These are phyloP conservation scores for Meira nashicola DNA, from an alignment of 1,284 basidiomycete genomes.

Conservation along the genomic window DNA sequence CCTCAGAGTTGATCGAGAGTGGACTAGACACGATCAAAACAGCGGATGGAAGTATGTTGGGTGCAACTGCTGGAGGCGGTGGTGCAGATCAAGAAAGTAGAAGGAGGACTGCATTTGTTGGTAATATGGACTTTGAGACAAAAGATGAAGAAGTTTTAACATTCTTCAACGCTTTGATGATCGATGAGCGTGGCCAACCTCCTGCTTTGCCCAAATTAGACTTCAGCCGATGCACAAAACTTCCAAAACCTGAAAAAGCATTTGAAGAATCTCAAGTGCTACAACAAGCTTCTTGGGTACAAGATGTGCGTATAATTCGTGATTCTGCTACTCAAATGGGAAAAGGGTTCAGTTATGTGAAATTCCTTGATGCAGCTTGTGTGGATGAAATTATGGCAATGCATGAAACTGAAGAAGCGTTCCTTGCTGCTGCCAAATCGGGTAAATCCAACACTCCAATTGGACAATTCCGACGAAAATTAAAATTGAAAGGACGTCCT, in stretches of 20 bases:
- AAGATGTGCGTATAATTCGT: conserved; percentile 76
- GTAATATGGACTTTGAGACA: conserved; percentile 84
- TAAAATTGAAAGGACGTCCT: conserved; percentile 45
- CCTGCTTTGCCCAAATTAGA: conserved; percentile 14
- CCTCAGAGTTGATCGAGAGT: conserved; percentile 32
- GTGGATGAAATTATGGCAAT: conserved; percentile 49
- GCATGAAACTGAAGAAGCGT: conserved; percentile 42
- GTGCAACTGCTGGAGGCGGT: conserved; percentile 18
- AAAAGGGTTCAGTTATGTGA: conserved; percentile 95
- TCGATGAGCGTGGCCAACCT: conserved; percentile 65
- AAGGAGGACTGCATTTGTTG: conserved; percentile 80
- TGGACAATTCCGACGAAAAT: conserved; percentile 33
- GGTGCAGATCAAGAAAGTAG: conserved; percentile 27
- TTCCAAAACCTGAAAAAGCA: neutral
- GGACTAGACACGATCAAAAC: conserved; percentile 41
- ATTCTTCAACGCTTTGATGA: conserved; percentile 78
- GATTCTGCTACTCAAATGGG: conserved; percentile 90
- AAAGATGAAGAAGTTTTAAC: conserved; percentile 82
- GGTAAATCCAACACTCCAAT: conserved; percentile 14
- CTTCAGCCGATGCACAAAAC: neutral
- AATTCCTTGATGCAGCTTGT: conserved; percentile 66
- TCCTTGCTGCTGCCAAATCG: conserved; percentile 22
- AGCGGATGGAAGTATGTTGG: conserved; percentile 28
- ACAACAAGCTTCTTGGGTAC: conserved; percentile 63
- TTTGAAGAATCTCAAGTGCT: neutral